Percentiles rank a stretch among this genome's conserved stretches.
Conservation (phyloP, 2,329 filamentous ascomycete genomes). For the Fusarium foetens region DNA sequence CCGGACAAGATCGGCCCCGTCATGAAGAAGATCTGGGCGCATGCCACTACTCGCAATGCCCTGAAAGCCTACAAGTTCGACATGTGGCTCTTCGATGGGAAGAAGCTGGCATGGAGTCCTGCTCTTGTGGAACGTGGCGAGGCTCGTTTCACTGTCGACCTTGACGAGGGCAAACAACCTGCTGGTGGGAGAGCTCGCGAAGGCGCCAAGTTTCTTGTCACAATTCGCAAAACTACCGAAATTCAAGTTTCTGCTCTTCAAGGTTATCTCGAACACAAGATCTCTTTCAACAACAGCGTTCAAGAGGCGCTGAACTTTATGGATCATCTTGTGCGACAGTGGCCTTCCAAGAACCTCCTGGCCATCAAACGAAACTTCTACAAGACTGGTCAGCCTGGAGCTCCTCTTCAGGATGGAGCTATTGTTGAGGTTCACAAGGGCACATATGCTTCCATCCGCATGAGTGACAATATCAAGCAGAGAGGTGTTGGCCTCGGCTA, state of each 20-base stretch:
- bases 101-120: constrained; percentile 81
- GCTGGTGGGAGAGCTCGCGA: constrained; percentile 46
- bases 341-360: constrained; percentile 73
- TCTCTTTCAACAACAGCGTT: constrained; percentile 71
- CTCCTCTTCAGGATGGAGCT: constrained; percentile 64
- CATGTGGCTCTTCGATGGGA: constrained; percentile 81
- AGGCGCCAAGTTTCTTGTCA: constrained; percentile 66
- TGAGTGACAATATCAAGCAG: constrained; percentile 66
- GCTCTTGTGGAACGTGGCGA: constrained; percentile 58
- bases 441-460: constrained; percentile 84
- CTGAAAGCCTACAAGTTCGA: constrained; percentile 59
- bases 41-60: constrained; percentile 64
- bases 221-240: constrained; percentile 71
- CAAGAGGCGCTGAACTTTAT: constrained; percentile 89
- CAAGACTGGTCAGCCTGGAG: constrained; percentile 59
- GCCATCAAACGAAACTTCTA: constrained; percentile 89
- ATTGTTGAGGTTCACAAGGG: constrained; percentile 85
- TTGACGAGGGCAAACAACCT: constrained; percentile 73
- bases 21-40: constrained; percentile 81
- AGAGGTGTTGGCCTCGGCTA: constrained; percentile 74
- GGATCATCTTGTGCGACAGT: constrained; percentile 87
- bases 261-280: constrained; percentile 70
- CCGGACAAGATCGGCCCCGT: constrained; percentile 70
- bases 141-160: constrained; percentile 71
- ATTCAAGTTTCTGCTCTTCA: constrained; percentile 75